Evolutionary conservation across 805 yeast genomes (phyloP), one percentile per base, ranked within the genome.

Genomic region (Nakazawaea populi): DNA sequence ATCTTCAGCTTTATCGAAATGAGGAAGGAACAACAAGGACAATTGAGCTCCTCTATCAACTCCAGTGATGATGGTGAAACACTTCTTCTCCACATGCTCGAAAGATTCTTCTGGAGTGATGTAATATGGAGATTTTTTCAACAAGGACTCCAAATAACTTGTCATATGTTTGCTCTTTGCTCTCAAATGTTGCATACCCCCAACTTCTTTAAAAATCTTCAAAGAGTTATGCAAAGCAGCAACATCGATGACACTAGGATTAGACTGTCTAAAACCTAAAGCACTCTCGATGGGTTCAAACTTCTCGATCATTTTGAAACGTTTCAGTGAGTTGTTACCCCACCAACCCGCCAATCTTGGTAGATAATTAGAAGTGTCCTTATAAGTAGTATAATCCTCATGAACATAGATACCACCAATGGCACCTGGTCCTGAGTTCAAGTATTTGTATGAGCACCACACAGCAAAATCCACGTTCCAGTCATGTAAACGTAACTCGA

Each of bases 281-380:
- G 97, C 98, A 36, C 94, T 85, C n/a, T 75, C 70, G 30, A 87
- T 86, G 0, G 97, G 96, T 49, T 83, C 84, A 58, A 89, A 91
- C 31, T 72, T 59, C 60, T 85, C 91, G 51, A 77, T 61, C 98
- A 91, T 91, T 59, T 82, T 74, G 66, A 91, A 91, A 54, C 98
- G 69, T 36, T 80, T 80, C 1, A 60, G 58, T 0, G 84, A 71
- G 57, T 85, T 82, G 61, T 89, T 91, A 1, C 97, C 97, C 97
- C 97, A 91, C 98, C 98, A 91, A 0, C 98, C 98, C 0, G 96
- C 96, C 47, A 89, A 70, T 54, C 97, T 72, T 1, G 96, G 87
- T 38, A 73, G 58, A 58, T 71, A 74, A 24, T 60, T 57, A 31
- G 63, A 61, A 11, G 71, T 55, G 29, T 60, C 45, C 44, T 68